Conservation (phyloP, 371 early-diverging fungal species). For the Syncephalis fuscata region DNA sequence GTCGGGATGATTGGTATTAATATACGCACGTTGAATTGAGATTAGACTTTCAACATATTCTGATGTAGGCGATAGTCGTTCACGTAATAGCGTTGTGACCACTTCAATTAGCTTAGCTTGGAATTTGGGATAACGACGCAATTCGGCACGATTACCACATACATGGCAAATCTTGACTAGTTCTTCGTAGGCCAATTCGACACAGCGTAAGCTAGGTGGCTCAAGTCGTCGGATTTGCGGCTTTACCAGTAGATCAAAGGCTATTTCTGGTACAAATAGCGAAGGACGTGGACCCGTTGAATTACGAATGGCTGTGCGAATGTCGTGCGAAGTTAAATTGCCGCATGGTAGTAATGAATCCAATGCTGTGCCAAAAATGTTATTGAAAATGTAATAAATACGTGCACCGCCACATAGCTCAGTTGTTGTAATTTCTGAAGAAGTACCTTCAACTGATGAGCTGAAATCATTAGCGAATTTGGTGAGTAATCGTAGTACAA, state of each 20-base stretch:
- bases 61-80: conserved; percentile 51
- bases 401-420: conserved; percentile 87
- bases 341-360: conserved; percentile 57
- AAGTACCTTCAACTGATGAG: conserved; percentile 67
- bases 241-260: conserved; percentile 76
- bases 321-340: conserved; percentile 63
- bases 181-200: conserved; percentile 78
- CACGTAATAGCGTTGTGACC: conserved; percentile 62
- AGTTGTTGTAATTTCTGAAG: conserved; percentile 68
- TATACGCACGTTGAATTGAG: conserved; percentile 72
- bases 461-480: conserved; percentile 66
- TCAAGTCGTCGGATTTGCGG: conserved; percentile 66
- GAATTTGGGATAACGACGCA: conserved; percentile 63
- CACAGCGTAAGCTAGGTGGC: conserved; percentile 67
- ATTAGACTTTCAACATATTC: conserved; percentile 66
- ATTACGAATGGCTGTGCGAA: conserved; percentile 80
- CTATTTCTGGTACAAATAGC: conserved; percentile 80
- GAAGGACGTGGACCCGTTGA: conserved; percentile 74
- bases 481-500: conserved; percentile 60
- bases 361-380: conserved; percentile 61
- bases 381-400: conserved; percentile 80
- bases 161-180: conserved; percentile 72
- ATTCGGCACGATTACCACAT: conserved; percentile 39
- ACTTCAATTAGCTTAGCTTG: conserved; percentile 59
- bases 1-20: conserved; percentile 87